phyloP scores from a whole-genome alignment of 2,329 filamentous ascomycete genomes.

The Talaromyces sp. region DNA sequence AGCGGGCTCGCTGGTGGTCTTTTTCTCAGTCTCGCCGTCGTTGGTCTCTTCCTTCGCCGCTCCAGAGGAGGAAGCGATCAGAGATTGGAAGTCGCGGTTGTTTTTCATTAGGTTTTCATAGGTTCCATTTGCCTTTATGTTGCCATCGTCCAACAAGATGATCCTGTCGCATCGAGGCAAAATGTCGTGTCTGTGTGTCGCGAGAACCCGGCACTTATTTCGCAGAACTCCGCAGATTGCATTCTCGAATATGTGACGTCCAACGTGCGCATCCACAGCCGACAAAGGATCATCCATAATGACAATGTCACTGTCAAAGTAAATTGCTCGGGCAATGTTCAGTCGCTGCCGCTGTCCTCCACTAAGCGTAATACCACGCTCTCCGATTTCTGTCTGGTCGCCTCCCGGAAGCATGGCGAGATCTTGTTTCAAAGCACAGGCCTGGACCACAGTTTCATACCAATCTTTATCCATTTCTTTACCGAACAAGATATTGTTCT shows the following conservation, averaged over 20 bases:
- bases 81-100: too few species aligned
- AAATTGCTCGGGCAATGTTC: conserved; percentile 51
- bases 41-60: too few species aligned
- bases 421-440: conserved; percentile 53
- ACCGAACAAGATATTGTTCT: conserved; percentile 61
- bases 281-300: conserved; percentile 47
- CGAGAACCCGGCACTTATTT: background rate
- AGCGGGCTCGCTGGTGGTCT: too few species aligned
- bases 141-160: too few species aligned
- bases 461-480: conserved; percentile 47
- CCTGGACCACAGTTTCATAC: conserved; percentile 56
- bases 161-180: background rate
- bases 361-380: conserved; percentile 57
- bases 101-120: background rate
- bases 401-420: conserved; percentile 50
- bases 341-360: conserved; percentile 60
- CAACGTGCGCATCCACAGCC: conserved; percentile 9
- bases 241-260: conserved; percentile 5
- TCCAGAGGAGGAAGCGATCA: too few species aligned
- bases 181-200: background rate
- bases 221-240: conserved; percentile 9
- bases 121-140: background rate
- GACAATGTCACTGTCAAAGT: conserved; percentile 50
- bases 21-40: too few species aligned
- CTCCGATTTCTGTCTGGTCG: conserved; percentile 55